Evolutionary conservation across 78 protist species (phyloP), one percentile per base, ranked within the genome.

Genomic region (Cavenderia fasciculata): DNA sequence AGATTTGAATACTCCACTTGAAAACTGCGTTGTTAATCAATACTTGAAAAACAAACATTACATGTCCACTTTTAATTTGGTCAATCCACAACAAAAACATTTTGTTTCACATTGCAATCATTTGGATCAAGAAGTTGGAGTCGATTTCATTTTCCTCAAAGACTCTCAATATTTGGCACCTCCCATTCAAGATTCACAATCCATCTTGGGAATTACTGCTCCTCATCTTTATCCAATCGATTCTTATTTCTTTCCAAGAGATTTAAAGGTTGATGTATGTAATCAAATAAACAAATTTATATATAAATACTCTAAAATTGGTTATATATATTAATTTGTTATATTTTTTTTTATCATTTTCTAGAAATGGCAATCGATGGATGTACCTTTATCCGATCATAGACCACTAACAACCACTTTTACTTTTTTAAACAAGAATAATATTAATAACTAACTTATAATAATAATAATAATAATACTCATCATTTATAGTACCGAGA

Each of bases 241-340:
- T 40, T 63, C 72, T 40, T 63, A 63, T 63, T 40, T 63, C 72
- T 63, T 34, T 8, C 72, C 72, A 63, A 63, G 47, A 40, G 72
- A 63, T 6, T 33, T 63, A 40, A 33, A 16, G 33, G 38, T 47
- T 38, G 43, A 61, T 29, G 69, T 61, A 61, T 18, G 69, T 61
- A 31, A 61, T 19, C 7, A 4, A 19, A 12, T 56, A 12, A 19
- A 5, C 7, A 25, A 56, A 19, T 56, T 56, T 56, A 56, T 56
- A 19, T n/a, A n/a, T n/a, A n/a, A n/a, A n/a, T n/a, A n/a, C n/a
- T n/a, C n/a, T n/a, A n/a, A n/a, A n/a, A n/a, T n/a, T n/a, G n/a
- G n/a, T n/a, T n/a, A n/a, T n/a, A n/a, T n/a, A n/a, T n/a, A n/a
- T n/a, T n/a, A n/a, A n/a, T n/a, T n/a, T n/a, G n/a, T n/a, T n/a